A percentile compares a stretch with the other conserved stretches of the same genome.
Conservation (phyloP, 495 filamentous ascomycete species). For the Pseudotulostoma volvatum region DNA sequence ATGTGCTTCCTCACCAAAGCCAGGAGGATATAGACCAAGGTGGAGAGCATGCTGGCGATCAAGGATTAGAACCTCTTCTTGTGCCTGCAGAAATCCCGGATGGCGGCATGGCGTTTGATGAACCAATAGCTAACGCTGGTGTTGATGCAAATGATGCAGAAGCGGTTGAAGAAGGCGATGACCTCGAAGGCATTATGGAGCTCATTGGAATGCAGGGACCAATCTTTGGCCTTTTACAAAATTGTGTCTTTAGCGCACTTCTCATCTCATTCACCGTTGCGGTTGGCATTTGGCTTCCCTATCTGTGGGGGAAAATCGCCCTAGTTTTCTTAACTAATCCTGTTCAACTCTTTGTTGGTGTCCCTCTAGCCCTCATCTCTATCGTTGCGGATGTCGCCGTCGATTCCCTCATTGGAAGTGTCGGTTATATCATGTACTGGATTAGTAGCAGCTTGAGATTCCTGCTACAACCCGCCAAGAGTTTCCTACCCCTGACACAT, state of each 20-base stretch:
- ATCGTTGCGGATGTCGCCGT: conserved; percentile 53
- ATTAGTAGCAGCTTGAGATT: conserved; percentile 27
- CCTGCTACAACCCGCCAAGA: conserved; percentile 26
- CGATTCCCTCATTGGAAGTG: conserved; percentile 40
- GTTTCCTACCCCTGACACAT: conserved; percentile 25
- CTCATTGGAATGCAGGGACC: conserved; percentile 94
- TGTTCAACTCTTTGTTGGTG: conserved; percentile 43
- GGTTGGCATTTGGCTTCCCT: conserved; percentile 75
- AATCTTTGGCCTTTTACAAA: conserved; percentile 75
- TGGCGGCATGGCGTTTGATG: conserved; percentile 6
- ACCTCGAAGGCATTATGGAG: conserved; percentile 95
- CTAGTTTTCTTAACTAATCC: conserved; percentile 70
- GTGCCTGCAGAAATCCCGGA: conserved; percentile 33
- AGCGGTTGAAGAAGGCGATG: conserved; percentile 71
- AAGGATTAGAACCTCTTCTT: conserved; percentile 47
- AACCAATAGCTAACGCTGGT: conserved; percentile 12
- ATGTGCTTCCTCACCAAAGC: conserved; percentile 24
- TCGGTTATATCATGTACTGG: conserved; percentile 41
- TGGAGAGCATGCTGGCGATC: conserved; percentile 41
- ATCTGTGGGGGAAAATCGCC: conserved; percentile 71
- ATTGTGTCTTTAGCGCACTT: conserved; percentile 82
- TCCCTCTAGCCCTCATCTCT: conserved; percentile 54
- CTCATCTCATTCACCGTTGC: conserved; percentile 76
- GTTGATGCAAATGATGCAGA: conserved; percentile 41
- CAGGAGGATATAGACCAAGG: conserved; percentile 24